phyloP scores from a whole-genome alignment of 176 grass and related monocot species.

The Hyparrhenia diplandra region DNA sequence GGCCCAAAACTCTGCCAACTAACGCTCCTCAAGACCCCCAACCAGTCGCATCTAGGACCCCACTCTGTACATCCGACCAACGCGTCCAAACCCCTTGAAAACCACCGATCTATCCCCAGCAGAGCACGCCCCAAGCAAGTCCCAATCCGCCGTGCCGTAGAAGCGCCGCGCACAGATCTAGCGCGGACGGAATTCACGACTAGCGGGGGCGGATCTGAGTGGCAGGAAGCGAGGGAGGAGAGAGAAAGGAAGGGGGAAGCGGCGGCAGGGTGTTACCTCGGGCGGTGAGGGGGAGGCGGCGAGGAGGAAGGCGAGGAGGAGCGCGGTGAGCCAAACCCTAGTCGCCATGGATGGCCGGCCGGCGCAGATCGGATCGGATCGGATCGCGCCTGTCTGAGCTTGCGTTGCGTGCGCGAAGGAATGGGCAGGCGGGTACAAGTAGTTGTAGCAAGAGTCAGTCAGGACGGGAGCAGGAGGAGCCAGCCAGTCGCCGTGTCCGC shows the following conservation, averaged over 20 bases:
- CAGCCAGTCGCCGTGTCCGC: background rate
- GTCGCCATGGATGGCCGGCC: constrained; percentile 47
- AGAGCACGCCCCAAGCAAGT: background rate
- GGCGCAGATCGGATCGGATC: constrained; percentile 28
- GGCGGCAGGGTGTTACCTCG: constrained; percentile 34
- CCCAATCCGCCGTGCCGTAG: background rate
- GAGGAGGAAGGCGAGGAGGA: constrained; percentile 71
- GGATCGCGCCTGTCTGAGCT: background rate
- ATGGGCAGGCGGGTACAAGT: constrained; percentile 16
- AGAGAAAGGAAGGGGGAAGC: no score
- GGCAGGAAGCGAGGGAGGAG: background rate
- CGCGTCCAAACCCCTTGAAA: background rate
- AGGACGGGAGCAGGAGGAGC: no score
- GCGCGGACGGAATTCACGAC: constrained; percentile 10
- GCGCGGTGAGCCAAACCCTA: constrained; percentile 71
- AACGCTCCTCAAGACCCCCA: background rate
- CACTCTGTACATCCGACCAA: background rate
- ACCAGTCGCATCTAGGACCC: background rate
- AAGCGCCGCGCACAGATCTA: constrained; percentile 13
- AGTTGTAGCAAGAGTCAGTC: no score
- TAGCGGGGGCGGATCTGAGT: constrained; percentile 17
- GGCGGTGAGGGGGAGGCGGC: constrained; percentile 44
- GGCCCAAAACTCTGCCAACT: background rate
- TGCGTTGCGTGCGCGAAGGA: background rate
- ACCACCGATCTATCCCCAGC: constrained; percentile 1